These are phyloP conservation scores for Zangia roseola DNA, from an alignment of 768 basidiomycete genomes.

Conservation along the genomic window DNA sequence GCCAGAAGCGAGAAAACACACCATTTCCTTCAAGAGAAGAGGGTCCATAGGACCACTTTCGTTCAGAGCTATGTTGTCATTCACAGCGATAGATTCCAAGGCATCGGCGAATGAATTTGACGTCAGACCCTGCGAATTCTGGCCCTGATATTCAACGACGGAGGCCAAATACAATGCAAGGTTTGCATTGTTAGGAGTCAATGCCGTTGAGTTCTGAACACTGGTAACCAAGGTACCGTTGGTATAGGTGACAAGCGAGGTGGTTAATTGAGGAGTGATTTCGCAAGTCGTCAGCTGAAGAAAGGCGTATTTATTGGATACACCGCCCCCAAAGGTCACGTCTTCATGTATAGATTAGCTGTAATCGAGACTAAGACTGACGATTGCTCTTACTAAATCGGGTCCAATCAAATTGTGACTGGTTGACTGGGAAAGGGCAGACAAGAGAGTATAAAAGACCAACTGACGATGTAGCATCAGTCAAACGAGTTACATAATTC, in stretches of 20 bases:
- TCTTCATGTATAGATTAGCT: neutral
- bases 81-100: slow-evolving; percentile 9
- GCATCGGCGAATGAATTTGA: slow-evolving; percentile 20
- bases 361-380: neutral
- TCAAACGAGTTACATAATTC: slow-evolving; percentile 2
- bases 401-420: neutral
- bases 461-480: neutral
- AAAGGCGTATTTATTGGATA: slow-evolving; percentile 1
- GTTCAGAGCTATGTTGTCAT: neutral
- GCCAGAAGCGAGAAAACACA: neutral
- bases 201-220: neutral
- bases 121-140: slow-evolving; percentile 11
- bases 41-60: no score
- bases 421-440: slow-evolving; percentile 4
- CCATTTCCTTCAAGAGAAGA: neutral
- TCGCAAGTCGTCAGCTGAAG: slow-evolving; percentile 8
- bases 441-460: slow-evolving; percentile 8
- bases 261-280: slow-evolving; percentile 7
- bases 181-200: neutral
- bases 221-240: neutral
- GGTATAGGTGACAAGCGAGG: slow-evolving; percentile 1
- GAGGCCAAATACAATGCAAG: neutral
- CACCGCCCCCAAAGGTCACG: slow-evolving; percentile 1
- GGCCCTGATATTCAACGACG: slow-evolving; percentile 1
- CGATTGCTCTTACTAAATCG: neutral